Percentiles rank a stretch among this genome's conserved stretches.
Conservation (phyloP, 768 basidiomycete species). For the Tulasnella sp. region DNA sequence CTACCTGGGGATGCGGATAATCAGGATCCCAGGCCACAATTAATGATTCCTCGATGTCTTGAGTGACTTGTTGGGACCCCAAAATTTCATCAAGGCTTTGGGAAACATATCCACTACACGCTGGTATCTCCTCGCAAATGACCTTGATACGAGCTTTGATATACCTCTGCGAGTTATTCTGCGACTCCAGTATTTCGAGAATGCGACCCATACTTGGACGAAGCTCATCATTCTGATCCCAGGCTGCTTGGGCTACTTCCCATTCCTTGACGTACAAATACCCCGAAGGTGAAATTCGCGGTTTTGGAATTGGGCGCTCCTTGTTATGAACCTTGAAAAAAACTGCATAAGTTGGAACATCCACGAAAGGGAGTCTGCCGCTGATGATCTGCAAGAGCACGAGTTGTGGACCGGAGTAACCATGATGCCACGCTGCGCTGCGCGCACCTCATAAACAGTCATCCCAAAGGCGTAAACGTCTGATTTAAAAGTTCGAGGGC, state of each 20-base stretch:
- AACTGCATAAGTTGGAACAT: neutral
- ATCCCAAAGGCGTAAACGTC: constrained; percentile 21
- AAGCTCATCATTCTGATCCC: neutral
- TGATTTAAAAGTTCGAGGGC: neutral
- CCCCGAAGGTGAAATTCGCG: neutral
- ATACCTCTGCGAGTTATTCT: neutral
- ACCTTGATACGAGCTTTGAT: constrained; percentile 9
- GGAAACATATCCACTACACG: neutral
- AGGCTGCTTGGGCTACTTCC: neutral
- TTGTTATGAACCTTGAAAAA: constrained; percentile 4
- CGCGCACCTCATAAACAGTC: constrained; percentile 7
- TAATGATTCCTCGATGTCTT: neutral
- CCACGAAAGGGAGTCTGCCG: neutral
- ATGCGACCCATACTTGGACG: neutral
- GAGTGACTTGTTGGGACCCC: neutral
- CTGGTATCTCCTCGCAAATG: neutral
- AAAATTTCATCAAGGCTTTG: neutral
- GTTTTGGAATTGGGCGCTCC: neutral
- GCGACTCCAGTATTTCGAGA: neutral
- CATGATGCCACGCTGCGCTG: neutral
- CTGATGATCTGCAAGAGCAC: neutral
- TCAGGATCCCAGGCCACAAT: neutral
- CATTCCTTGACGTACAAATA: neutral
- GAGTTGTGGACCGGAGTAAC: neutral
- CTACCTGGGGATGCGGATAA: neutral